Evolutionary conservation across 2,329 filamentous ascomycete genomes (phyloP), one percentile per base, ranked within the genome.

Genomic region (Calcarisporium arbuscula): DNA sequence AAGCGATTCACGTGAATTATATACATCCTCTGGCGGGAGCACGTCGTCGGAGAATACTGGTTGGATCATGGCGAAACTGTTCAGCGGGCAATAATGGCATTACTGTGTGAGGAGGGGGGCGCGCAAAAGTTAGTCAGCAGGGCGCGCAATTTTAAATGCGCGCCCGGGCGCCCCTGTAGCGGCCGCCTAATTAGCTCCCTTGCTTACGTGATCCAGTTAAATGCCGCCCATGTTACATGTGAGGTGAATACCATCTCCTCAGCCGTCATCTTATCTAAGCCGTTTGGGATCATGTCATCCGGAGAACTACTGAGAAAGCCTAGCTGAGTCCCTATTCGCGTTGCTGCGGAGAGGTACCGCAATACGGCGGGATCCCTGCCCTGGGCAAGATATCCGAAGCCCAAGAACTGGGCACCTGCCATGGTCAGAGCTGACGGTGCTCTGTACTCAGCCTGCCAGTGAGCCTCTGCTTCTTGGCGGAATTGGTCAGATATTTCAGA

Each of bases 121-220:
- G n/a, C n/a, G n/a, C n/a, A n/a, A n/a, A n/a, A n/a, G n/a, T n/a
- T n/a, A n/a, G n/a, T n/a, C n/a, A n/a, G n/a, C n/a, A n/a, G n/a
- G n/a, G n/a, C n/a, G n/a, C n/a, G n/a, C n/a, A n/a, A n/a, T n/a
- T n/a, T n/a, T n/a, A n/a, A n/a, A n/a, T n/a, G n/a, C n/a, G n/a
- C n/a, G n/a, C n/a, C n/a, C n/a, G n/a, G n/a, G n/a, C n/a, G n/a
- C n/a, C n/a, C n/a, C n/a, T n/a, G n/a, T n/a, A n/a, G n/a, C n/a
- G n/a, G n/a, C n/a, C n/a, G n/a, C n/a, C n/a, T n/a, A n/a, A n/a
- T n/a, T n/a, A n/a, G n/a, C n/a, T n/a, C n/a, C n/a, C n/a, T 28
- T 12, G 39, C 59, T 49, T 39, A 62, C 61, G 56, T 48, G 35
- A 52, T 55, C 57, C 56, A 64, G 35, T 61, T 62, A 30, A 64